Evolutionary conservation across 352 stramenopile species (phyloP).

Genomic region (Pythium aquatile): DNA sequence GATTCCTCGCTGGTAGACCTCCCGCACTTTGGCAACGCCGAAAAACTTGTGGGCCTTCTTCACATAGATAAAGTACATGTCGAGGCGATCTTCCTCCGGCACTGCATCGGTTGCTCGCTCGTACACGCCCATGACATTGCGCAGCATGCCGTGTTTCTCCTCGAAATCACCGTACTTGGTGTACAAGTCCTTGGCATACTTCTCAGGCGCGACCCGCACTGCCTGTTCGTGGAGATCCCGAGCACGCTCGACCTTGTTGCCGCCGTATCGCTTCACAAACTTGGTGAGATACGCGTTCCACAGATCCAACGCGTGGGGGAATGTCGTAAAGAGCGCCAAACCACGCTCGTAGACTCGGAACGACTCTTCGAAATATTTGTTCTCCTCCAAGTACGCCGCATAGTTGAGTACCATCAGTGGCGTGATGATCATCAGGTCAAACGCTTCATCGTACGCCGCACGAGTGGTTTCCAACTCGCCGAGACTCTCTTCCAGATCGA

Average conservation of each 20-base stretch:
- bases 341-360: conserved; percentile 94
- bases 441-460: conserved; percentile 93
- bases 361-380: conserved; percentile 97
- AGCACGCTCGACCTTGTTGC: conserved; percentile 95
- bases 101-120: conserved; percentile 91
- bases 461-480: conserved; percentile 94
- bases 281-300: conserved; percentile 95
- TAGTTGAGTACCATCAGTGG: conserved; percentile 98
- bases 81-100: conserved; percentile 87
- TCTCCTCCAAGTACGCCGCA: conserved; percentile 94
- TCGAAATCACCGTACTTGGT: conserved; percentile 94
- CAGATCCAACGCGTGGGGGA: conserved; percentile 95
- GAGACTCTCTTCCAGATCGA: conserved; percentile 98
- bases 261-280: conserved; percentile 95
- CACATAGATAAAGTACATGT: conserved; percentile 94
- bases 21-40: conserved; percentile 93
- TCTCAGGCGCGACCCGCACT: conserved; percentile 72
- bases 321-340: conserved; percentile 80
- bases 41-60: conserved; percentile 96
- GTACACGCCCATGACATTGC: conserved; percentile 96
- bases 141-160: conserved; percentile 95
- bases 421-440: conserved; percentile 97
- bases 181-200: conserved; percentile 86
- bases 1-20: conserved; percentile 97
- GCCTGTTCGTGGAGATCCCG: conserved; percentile 97